Base-by-base conservation (phyloP, 2,329 filamentous ascomycete species). In the Botryosphaeria dothidea region DNA sequence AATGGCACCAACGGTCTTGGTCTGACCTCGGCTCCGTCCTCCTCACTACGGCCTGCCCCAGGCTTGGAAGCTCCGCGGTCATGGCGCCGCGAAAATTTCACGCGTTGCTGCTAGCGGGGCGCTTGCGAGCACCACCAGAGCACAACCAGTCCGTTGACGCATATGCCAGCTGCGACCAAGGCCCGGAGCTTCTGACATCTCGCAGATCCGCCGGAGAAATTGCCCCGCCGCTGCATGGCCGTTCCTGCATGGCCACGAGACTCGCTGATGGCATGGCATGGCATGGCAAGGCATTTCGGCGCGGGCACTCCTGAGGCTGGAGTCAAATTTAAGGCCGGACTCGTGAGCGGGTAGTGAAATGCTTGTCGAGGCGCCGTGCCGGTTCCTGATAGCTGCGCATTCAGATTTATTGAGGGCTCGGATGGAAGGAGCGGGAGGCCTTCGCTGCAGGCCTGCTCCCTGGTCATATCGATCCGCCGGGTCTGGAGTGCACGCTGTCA, bases 171-270 rank as follows among this genome's bases (percentile, higher is more conserved):
- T 21, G 43, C 43, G 11, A 27, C 25, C 23, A 31, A 13, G 11
- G 45, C 21, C 45, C 13, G 21, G 13, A 15, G 48, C 15, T 25
- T 31, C 41, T 34, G 25, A 13, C 56, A 60, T 60, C 54, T 58
- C 41, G 56, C 56, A 60, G 56, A 60, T 60, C 56, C 56, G 56
- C 56, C 58, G 58, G 58, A 62, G 58, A 51, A 62, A 62, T 49
- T 51, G 58, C 58, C 46, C 58, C 58, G 58, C 56, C 34, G 56
- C 56, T 48, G 56, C 56, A 46, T 27, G 38, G 9, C 34, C 19
- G 63, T 65, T 65, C 63, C 63, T 65, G 54, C 63, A 65, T 60
- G 52, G 63, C 36, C 46, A 65, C 63, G 63, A 51, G 45, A 60
- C 49, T 19, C 34, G 48, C 17, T 8, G n/a, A n/a, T n/a, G n/a